These are phyloP conservation scores for Populus simonii DNA, from an alignment of 345 rosid species.

Conservation along the genomic window DNA sequence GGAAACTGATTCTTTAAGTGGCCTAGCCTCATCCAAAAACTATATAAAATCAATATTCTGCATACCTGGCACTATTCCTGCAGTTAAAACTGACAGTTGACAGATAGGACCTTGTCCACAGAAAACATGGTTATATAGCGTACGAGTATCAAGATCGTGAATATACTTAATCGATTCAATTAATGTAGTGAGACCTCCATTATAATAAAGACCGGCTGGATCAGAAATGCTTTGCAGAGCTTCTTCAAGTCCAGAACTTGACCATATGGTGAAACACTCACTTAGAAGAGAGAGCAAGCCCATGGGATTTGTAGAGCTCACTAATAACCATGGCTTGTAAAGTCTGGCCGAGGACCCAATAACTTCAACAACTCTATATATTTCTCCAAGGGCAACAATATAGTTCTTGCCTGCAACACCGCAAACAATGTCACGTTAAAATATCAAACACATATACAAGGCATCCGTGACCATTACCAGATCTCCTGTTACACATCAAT, in stretches of 20 bases:
- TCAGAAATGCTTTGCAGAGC: conserved; percentile 48
- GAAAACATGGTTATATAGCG: conserved; percentile 42
- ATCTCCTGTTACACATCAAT: neutral
- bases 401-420: conserved; percentile 54
- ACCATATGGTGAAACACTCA: conserved; percentile 64
- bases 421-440: neutral
- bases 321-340: conserved; percentile 73
- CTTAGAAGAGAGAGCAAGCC: conserved; percentile 40
- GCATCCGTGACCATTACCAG: neutral
- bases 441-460: neutral
- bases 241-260: conserved; percentile 69
- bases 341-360: conserved; percentile 55
- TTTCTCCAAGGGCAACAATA: conserved; percentile 69
- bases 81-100: conserved; percentile 49
- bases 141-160: conserved; percentile 39
- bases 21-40: neutral
- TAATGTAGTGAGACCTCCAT: conserved; percentile 29
- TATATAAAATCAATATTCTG: neutral
- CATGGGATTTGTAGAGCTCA: conserved; percentile 34
- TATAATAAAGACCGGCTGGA: conserved; percentile 24
- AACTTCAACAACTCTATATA: conserved; percentile 69
- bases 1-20: neutral
- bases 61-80: conserved; percentile 56
- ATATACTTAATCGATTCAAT: conserved; percentile 48
- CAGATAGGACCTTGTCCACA: conserved; percentile 52